phyloP scores from a whole-genome alignment of 176 grass and related monocot genomes.

The Oryza glumipatula region DNA sequence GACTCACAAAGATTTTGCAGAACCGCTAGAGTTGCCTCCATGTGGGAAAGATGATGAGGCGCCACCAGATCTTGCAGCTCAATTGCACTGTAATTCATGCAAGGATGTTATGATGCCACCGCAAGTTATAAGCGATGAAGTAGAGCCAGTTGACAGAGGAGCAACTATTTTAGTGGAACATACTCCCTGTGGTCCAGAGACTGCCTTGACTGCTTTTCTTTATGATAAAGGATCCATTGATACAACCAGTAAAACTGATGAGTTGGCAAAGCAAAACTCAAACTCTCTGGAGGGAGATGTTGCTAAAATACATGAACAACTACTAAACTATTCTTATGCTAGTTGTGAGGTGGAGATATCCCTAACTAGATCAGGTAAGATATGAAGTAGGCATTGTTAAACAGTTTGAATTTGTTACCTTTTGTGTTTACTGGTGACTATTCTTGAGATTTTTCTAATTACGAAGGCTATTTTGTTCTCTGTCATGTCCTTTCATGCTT shows the following conservation, averaged over 20 bases:
- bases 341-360: conserved; percentile 33
- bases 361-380: conserved; percentile 52
- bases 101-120: conserved; percentile 2
- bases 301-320: conserved; percentile 20
- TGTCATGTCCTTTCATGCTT: background rate
- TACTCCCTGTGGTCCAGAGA: conserved; percentile 15
- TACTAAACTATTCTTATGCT: conserved; percentile 24
- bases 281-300: conserved; percentile 33
- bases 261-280: conserved; percentile 22
- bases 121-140: conserved; percentile 28
- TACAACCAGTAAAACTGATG: conserved; percentile 13
- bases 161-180: conserved; percentile 25
- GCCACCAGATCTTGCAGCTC: conserved; percentile 18
- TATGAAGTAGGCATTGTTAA: conserved; percentile 16
- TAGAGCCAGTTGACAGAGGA: background rate
- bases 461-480: background rate
- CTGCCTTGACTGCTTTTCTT: background rate
- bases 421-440: background rate
- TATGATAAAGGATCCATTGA: background rate
- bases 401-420: background rate
- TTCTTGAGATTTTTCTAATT: background rate
- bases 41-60: conserved; percentile 11
- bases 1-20: background rate
- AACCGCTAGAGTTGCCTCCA: conserved; percentile 26
- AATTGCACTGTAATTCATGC: conserved; percentile 22